Evolutionary conservation across 2,329 filamentous ascomycete species (phyloP).

Genomic region (Colletotrichum chrysophilum): DNA sequence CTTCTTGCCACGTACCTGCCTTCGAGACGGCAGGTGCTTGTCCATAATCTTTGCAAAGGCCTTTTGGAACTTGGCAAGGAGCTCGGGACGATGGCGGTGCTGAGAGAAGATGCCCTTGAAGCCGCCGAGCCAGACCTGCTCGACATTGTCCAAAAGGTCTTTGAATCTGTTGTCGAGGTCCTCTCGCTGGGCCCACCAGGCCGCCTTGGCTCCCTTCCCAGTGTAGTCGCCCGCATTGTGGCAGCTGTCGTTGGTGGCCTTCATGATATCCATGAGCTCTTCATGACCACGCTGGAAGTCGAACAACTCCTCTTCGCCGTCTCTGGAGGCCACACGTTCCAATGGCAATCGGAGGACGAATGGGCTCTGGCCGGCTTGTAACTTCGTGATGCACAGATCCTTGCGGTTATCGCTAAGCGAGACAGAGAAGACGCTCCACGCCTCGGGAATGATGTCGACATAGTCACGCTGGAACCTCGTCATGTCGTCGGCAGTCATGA

Average conservation of each 20-base stretch:
- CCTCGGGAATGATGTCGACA: constrained; percentile 80
- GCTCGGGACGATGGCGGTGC: constrained; percentile 63
- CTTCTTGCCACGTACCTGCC: constrained; percentile 63
- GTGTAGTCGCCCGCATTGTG: constrained; percentile 73
- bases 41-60: constrained; percentile 81
- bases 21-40: constrained; percentile 84
- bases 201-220: constrained; percentile 75
- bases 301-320: constrained; percentile 79
- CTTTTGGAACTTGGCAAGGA: constrained; percentile 77
- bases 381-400: constrained; percentile 88
- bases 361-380: constrained; percentile 76
- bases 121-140: constrained; percentile 92
- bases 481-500: constrained; percentile 57
- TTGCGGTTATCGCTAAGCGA: constrained; percentile 81
- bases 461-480: constrained; percentile 78
- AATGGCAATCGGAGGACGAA: constrained; percentile 89
- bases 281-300: constrained; percentile 80
- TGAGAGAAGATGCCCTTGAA: constrained; percentile 95
- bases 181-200: constrained; percentile 91
- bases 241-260: constrained; percentile 81
- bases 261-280: constrained; percentile 84
- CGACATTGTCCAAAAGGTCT: constrained; percentile 82
- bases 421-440: constrained; percentile 87
- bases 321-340: constrained; percentile 79
- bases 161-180: constrained; percentile 78